Conservation (phyloP, 768 basidiomycete species). For the Leccinum boreale region DNA sequence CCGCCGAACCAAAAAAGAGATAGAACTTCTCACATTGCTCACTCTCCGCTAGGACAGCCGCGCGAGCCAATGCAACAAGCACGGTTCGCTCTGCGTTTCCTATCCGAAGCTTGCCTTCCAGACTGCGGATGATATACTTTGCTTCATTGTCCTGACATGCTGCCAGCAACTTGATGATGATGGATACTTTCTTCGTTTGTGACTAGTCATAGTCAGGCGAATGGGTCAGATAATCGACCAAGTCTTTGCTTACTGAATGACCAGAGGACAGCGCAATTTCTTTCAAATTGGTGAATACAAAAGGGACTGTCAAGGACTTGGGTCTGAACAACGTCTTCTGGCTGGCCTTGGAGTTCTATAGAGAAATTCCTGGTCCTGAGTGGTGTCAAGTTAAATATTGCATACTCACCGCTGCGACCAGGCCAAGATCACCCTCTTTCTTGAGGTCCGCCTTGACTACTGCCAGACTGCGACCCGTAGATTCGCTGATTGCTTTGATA, state of each 20-base stretch:
- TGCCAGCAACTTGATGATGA: conserved; percentile 91
- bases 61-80: conserved; percentile 92
- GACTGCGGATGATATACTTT: conserved; percentile 92
- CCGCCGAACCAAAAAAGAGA: not conserved
- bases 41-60: conserved; percentile 77
- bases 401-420: conserved; percentile 84
- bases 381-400: not conserved
- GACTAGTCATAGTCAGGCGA: conserved; percentile 48
- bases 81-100: conserved; percentile 96
- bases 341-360: conserved; percentile 85
- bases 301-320: conserved; percentile 82
- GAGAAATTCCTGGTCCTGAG: not conserved
- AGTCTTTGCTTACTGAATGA: conserved; percentile 56
- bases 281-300: conserved; percentile 84
- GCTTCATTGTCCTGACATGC: conserved; percentile 91
- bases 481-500: conserved; percentile 92
- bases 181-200: conserved; percentile 91
- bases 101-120: conserved; percentile 96
- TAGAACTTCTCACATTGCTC: conserved; percentile 47
- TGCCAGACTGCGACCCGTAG: conserved; percentile 82
- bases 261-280: conserved; percentile 88
- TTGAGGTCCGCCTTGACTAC: conserved; percentile 90
- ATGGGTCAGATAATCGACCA: not conserved
- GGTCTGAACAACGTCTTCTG: conserved; percentile 95
- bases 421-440: conserved; percentile 91